These are phyloP conservation scores for Alternaria ventricosa DNA, from an alignment of 2,329 filamentous ascomycete species.

Conservation along the genomic window DNA sequence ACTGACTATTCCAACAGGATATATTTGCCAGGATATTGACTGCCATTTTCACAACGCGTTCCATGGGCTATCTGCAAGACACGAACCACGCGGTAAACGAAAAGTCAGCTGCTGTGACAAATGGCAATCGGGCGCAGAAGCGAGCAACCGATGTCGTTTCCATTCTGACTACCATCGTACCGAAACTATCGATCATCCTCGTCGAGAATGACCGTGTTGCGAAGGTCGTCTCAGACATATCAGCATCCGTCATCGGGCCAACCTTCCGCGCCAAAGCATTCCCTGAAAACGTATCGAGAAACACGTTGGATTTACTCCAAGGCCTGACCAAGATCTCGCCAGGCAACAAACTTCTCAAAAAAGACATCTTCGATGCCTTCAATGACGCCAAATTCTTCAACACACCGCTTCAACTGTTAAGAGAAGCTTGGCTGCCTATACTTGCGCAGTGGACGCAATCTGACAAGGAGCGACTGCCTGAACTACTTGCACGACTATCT, in stretches of 20 bases:
- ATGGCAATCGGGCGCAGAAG: conserved; percentile 52
- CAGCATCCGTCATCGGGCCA: conserved; percentile 80
- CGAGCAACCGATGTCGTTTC: conserved; percentile 69
- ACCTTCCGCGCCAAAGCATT: conserved; percentile 84
- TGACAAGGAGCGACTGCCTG: conserved; percentile 87
- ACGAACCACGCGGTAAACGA: conserved; percentile 41
- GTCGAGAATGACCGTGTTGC: conserved; percentile 85
- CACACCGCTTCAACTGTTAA: conserved; percentile 69
- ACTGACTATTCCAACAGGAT: conserved; percentile 63
- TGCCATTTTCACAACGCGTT: conserved; percentile 91
- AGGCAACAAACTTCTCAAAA: conserved; percentile 89
- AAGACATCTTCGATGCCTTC: conserved; percentile 89
- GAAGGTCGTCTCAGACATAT: conserved; percentile 79
- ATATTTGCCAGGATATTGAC: conserved; percentile 86
- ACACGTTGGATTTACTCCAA: conserved; percentile 74
- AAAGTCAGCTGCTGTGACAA: conserved; percentile 29
- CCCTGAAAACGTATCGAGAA: conserved; percentile 79
- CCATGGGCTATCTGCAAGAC: conserved; percentile 73
- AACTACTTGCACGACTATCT: conserved; percentile 78
- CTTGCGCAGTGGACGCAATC: conserved; percentile 82
- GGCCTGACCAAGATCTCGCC: conserved; percentile 79
- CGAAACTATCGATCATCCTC: conserved; percentile 80
- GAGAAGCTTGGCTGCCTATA: conserved; percentile 80
- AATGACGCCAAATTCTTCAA: conserved; percentile 87
- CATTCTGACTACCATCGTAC: conserved; percentile 79